Evolutionary conservation across 306 rosid species (phyloP).

Genomic region (Acacia melanoxylon): DNA sequence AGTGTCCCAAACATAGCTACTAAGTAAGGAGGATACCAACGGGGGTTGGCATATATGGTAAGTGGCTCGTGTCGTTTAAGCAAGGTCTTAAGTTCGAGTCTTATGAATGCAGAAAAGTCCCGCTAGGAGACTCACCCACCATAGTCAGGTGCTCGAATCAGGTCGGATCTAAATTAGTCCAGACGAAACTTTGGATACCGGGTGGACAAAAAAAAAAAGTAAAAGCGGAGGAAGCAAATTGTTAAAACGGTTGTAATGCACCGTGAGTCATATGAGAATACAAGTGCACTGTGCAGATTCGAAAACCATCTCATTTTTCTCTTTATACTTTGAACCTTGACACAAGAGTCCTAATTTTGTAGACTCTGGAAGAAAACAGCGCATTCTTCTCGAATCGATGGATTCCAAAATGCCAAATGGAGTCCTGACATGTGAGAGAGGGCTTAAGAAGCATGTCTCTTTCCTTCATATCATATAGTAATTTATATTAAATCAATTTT

Average conservation of each 20-base stretch:
- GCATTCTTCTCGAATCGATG: not conserved
- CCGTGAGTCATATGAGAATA: not conserved
- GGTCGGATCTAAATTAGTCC: no score
- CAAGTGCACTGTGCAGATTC: not conserved
- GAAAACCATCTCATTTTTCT: not conserved
- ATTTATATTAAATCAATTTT: constrained; percentile 25
- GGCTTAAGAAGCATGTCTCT: not conserved
- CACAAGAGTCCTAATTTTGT: not conserved
- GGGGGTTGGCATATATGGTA: no score
- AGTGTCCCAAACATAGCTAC: no score
- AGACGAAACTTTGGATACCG: no score
- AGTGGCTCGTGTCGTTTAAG: no score
- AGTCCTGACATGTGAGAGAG: not conserved
- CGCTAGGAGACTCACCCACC: no score
- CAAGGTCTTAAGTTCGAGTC: no score
- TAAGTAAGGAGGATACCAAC: no score
- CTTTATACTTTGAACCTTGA: not conserved
- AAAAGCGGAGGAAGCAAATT: not conserved
- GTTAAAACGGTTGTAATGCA: not conserved
- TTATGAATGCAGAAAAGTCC: no score
- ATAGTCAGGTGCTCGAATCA: no score
- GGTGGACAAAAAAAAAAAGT: no score
- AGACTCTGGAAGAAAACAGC: not conserved
- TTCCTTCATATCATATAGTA: not conserved
- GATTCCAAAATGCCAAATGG: no score